Evolutionary conservation across 768 basidiomycete genomes (phyloP), one percentile per base, ranked within the genome.

Genomic region (Baorangia bicolor): DNA sequence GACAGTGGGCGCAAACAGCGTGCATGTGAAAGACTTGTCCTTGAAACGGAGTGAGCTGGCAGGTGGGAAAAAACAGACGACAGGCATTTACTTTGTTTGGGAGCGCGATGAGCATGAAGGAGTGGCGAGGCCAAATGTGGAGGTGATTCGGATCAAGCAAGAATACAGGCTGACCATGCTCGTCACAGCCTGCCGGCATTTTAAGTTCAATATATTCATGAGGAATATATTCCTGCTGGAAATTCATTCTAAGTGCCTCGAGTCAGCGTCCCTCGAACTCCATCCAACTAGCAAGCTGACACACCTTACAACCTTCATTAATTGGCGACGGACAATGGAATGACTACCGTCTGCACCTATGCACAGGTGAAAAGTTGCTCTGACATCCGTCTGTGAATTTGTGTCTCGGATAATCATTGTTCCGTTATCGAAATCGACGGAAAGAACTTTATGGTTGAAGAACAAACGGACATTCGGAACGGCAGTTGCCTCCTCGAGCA

Each of bases 121-220:
- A 92, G 73, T 94, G 92, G 69, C 96, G 89, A 61, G 96, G 97
- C 96, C 96, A 99, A 66, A 99, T 98, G 77, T 99, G 96, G 63
- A 99, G 86, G 74, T 98, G 91, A 73, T 90, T 89, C 65, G 92
- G 90, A 80, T 95, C 93, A 73, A 99, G 87, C 55, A 86, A 78
- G 78, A 90, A 98, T 27, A 76, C 77, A 59, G 86, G 76, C 57
- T 80, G 78, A 70, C 83, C 90, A 71, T 78, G 74, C 64, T 69
- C 67, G 72, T 81, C 81, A 69, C 74, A 72, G 55, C 86, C 86
- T 70, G 95, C 83, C 67, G 94, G 93, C 84, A 99, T 93, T 77
- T 88, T 92, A 56, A 98, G 82, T 78, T 99, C 96, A 67, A 98
- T 80, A 74, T 98, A 99, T 70, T 95, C 94, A 68, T 98, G 92